Percentiles rank a stretch among this genome's conserved stretches.
Evolutionary conservation across 1,284 basidiomycete genomes (phyloP).

Genomic region (Ceratobasidium sp.): DNA sequence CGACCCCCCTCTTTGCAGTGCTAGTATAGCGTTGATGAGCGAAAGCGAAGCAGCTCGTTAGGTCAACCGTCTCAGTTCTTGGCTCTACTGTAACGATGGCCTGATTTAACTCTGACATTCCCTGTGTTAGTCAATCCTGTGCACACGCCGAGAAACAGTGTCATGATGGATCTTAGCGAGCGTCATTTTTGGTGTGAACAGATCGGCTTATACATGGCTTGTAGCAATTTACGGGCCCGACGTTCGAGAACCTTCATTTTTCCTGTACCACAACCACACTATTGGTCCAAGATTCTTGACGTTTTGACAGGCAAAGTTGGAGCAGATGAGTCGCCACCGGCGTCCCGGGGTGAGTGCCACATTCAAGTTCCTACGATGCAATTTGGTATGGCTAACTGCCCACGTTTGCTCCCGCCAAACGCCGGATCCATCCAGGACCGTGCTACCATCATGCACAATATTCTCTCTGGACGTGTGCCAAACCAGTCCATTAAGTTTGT

Average conservation of each 20-base stretch:
- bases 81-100: too few relatives aligned
- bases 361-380: conserved; percentile 5
- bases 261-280: conserved; percentile 88
- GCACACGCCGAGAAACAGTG: conserved; percentile 89
- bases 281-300: conserved; percentile 92
- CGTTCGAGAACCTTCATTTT: too few relatives aligned
- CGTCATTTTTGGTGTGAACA: too few relatives aligned
- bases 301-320: conserved; percentile 87
- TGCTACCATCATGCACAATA: conserved; percentile 82
- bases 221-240: too few relatives aligned
- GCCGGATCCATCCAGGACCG: conserved; percentile 93
- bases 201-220: too few relatives aligned
- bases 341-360: conserved; percentile 80
- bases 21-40: too few relatives aligned
- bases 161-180: too few relatives aligned
- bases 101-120: conserved; percentile 61
- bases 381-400: conserved; percentile 5
- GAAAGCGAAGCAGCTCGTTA: too few relatives aligned
- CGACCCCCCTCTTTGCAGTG: too few relatives aligned
- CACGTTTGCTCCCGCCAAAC: conserved; percentile 61
- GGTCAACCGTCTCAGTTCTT: too few relatives aligned
- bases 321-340: conserved; percentile 93
- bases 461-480: conserved; percentile 75
- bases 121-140: conserved; percentile 81
- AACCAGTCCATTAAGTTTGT: conserved; percentile 90